A percentile compares a stretch with the other conserved stretches of the same genome.
Evolutionary conservation across 176 grass and related monocot genomes (phyloP).

Genomic region (Aegilops sharonensis): DNA sequence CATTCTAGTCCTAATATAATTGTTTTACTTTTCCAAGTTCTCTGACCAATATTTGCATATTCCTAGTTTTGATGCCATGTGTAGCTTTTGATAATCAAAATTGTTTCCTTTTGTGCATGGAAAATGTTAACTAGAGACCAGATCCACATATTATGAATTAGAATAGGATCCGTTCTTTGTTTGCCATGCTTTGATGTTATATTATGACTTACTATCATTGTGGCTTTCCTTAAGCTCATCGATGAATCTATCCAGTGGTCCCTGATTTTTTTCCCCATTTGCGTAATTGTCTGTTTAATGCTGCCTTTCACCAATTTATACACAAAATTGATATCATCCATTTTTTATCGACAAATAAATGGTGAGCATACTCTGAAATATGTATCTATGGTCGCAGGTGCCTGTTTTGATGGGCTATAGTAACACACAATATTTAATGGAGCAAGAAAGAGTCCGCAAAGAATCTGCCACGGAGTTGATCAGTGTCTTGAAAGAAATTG

Average conservation of each 20-base stretch:
- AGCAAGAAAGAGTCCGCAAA: conserved; percentile 51
- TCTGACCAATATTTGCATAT: not conserved
- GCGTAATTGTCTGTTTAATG: conserved; percentile 14
- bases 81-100: not conserved
- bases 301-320: not conserved
- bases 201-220: not conserved
- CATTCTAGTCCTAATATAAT: not conserved
- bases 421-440: conserved; percentile 55
- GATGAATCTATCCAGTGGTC: not conserved
- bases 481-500: conserved; percentile 62
- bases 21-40: not conserved
- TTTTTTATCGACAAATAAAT: conserved; percentile 30
- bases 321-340: conserved; percentile 16
- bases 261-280: conserved; percentile 1
- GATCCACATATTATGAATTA: not conserved
- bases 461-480: conserved; percentile 40
- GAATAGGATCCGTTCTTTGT: not conserved
- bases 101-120: not conserved
- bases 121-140: conserved; percentile 1
- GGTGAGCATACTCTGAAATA: conserved; percentile 28
- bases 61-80: not conserved
- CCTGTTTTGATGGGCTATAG: conserved; percentile 69
- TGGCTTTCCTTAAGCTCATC: not conserved
- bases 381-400: conserved; percentile 44
- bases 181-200: not conserved